These are phyloP conservation scores for Gymnopilus dilepis DNA, from an alignment of 768 basidiomycete species.

Conservation along the genomic window DNA sequence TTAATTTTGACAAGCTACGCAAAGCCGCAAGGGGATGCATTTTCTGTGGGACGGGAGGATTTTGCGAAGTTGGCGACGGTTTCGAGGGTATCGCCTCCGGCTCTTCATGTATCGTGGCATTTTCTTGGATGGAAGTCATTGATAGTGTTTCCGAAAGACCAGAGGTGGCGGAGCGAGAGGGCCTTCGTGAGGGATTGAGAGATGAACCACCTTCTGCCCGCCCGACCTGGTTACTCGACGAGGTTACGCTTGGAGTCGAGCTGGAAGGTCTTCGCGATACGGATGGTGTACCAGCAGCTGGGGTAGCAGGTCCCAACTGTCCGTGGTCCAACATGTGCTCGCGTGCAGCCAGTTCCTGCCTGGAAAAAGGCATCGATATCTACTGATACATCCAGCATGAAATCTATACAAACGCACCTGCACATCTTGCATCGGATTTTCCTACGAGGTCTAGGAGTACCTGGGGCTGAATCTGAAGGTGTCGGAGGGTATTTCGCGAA, in stretches of 20 bases:
- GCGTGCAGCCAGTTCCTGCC: conserved; percentile 85
- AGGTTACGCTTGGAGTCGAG: neutral
- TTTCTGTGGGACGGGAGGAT: conserved; percentile 3
- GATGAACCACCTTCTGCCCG: conserved; percentile 14
- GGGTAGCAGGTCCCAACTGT: conserved; percentile 73
- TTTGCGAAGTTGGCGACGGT: conserved; percentile 15
- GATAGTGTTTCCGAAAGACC: conserved; percentile 40
- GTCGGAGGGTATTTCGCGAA: conserved; percentile 77
- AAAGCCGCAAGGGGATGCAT: conserved; percentile 15
- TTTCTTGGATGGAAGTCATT: conserved; percentile 45
- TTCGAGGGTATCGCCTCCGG: conserved; percentile 9
- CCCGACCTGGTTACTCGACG: neutral
- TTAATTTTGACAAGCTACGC: conserved; percentile 12
- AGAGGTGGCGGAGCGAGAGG: conserved; percentile 25
- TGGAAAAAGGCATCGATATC: conserved; percentile 25
- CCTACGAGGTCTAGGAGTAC: conserved; percentile 58
- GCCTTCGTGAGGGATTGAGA: conserved; percentile 21
- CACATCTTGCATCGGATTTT: conserved; percentile 94
- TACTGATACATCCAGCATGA: neutral
- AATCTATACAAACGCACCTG: conserved; percentile 49
- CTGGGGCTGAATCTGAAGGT: conserved; percentile 62
- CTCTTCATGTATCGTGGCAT: conserved; percentile 18
- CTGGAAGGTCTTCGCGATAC: conserved; percentile 42
- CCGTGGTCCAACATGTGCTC: conserved; percentile 95
- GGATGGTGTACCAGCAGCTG: conserved; percentile 53